Evolutionary conservation across 2,329 filamentous ascomycete species (phyloP).

Genomic region (Fusarium sacchari): DNA sequence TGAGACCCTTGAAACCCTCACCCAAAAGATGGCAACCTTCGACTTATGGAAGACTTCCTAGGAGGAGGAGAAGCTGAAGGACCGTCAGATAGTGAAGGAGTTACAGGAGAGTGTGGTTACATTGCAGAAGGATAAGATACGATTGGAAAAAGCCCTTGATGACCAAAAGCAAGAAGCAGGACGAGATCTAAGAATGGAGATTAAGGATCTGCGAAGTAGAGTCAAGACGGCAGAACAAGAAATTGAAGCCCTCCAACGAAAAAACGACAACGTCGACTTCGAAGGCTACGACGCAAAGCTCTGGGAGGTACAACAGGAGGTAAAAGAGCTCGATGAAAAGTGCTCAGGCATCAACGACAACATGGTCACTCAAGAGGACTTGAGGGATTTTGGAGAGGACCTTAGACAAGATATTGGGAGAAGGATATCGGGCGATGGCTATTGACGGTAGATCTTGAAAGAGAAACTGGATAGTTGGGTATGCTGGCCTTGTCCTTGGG

Average conservation of each 20-base stretch:
- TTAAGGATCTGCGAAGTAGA: rapidly evolving
- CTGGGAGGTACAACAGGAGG: rapidly evolving
- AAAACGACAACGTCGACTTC: rapidly evolving
- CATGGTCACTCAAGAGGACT: neutral
- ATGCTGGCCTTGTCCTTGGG: neutral
- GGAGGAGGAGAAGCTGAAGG: neutral
- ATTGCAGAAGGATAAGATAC: neutral
- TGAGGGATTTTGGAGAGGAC: neutral
- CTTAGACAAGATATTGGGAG: neutral
- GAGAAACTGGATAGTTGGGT: neutral
- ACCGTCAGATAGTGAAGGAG: neutral
- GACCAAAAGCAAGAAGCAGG: neutral
- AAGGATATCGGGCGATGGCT: neutral
- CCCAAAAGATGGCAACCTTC: no score
- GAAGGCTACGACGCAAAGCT: neutral
- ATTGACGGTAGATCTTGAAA: neutral
- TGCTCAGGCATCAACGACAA: rapidly evolving
- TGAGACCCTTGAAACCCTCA: no score
- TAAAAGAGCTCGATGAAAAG: neutral
- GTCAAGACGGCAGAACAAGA: neutral
- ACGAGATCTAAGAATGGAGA: neutral
- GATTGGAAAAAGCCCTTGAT: neutral
- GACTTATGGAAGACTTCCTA: neutral
- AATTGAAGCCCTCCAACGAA: neutral
- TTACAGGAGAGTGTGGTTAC: neutral